These are phyloP conservation scores for Biscogniauxia sp. DNA, from an alignment of 2,329 filamentous ascomycete genomes.

Conservation along the genomic window DNA sequence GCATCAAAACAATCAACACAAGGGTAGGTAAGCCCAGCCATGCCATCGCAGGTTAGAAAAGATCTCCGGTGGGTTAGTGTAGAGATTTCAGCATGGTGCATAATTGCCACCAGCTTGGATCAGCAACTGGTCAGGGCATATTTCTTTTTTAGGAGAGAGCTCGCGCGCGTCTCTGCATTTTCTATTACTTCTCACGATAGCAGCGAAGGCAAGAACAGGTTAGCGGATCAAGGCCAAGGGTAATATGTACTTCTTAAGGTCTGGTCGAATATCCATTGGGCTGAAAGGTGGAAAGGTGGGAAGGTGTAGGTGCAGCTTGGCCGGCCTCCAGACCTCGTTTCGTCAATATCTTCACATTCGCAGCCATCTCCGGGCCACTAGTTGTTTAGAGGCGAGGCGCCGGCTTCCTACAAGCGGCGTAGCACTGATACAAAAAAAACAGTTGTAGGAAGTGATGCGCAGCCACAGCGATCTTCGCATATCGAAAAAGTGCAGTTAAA, in stretches of 20 bases:
- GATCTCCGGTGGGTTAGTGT: not conserved
- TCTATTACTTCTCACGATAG: not conserved
- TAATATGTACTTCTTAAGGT: not conserved
- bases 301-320: not conserved
- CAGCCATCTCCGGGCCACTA: not conserved
- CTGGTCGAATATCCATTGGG: not conserved
- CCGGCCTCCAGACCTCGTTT: not conserved
- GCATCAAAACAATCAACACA: conserved; percentile 1
- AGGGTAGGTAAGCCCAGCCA: not conserved
- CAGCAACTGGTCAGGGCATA: conserved; percentile 1
- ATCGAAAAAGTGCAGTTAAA: not conserved
- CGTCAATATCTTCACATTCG: not conserved
- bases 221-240: not conserved
- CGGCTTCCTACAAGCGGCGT: not conserved
- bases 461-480: not conserved
- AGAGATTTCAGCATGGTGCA: not conserved
- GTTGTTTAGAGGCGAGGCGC: not conserved
- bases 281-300: not conserved
- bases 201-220: not conserved
- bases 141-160: not conserved
- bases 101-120: conserved; percentile 5
- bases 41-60: not conserved
- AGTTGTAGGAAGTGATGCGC: not conserved
- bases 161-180: conserved; percentile 1
- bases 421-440: not conserved